phyloP scores from a whole-genome alignment of 2,329 filamentous ascomycete species.

The Hymenoscyphus fructigenus region DNA sequence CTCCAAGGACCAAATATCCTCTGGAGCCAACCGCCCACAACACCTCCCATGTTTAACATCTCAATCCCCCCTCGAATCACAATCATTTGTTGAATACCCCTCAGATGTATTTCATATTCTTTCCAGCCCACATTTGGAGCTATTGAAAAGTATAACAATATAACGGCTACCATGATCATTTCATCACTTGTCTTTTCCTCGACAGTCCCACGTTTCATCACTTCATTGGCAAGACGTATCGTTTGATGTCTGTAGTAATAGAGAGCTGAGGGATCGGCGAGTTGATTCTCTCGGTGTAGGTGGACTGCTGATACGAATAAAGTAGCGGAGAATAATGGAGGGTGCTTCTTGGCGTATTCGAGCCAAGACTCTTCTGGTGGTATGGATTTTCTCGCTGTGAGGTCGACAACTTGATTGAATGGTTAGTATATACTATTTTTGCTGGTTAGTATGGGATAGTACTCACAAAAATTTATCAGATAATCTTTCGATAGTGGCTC shows the following conservation, averaged over 20 bases:
- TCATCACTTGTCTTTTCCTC: slow-evolving; percentile 24
- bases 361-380: slow-evolving; percentile 22
- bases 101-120: slow-evolving; percentile 29
- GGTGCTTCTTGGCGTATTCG: slow-evolving; percentile 22
- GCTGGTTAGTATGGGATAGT: neutral
- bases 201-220: slow-evolving; percentile 13
- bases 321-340: slow-evolving; percentile 26
- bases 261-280: slow-evolving; percentile 17
- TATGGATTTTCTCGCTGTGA: neutral
- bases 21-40: slow-evolving; percentile 24
- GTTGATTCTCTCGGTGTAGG: slow-evolving; percentile 20
- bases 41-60: slow-evolving; percentile 22
- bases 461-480: slow-evolving; percentile 22
- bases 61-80: slow-evolving; percentile 20
- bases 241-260: slow-evolving; percentile 27
- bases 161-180: slow-evolving; percentile 26
- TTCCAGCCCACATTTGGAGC: slow-evolving; percentile 6
- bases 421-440: slow-evolving; percentile 1
- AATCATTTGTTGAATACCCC: slow-evolving; percentile 29
- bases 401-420: slow-evolving; percentile 13
- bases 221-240: slow-evolving; percentile 25
- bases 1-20: slow-evolving; percentile 27
- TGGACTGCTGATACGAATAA: slow-evolving; percentile 23
- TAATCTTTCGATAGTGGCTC: slow-evolving; percentile 19
- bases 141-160: slow-evolving; percentile 27